phyloP scores from a whole-genome alignment of 371 early-diverging fungal species.

The Zychaea mexicana region DNA sequence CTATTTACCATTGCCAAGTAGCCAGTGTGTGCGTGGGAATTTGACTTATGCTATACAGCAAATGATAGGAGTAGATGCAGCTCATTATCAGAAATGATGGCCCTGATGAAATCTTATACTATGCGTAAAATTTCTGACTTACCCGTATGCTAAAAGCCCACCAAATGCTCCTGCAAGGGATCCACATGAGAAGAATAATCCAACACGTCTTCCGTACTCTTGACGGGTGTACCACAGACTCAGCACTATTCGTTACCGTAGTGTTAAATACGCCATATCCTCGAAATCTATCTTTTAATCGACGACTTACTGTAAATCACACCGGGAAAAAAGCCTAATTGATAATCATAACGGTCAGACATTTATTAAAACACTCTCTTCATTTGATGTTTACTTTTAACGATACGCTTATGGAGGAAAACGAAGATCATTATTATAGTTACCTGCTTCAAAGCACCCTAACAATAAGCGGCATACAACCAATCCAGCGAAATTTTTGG shows the following conservation, averaged over 20 bases:
- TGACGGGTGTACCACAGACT: constrained; percentile 40
- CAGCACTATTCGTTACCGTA: constrained; percentile 1
- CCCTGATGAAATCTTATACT: neutral
- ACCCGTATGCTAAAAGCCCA: constrained; percentile 28
- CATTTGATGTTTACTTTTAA: too few species aligned
- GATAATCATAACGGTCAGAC: too few species aligned
- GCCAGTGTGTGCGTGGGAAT: constrained; percentile 23
- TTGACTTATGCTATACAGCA: constrained; percentile 31
- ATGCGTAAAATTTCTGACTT: neutral
- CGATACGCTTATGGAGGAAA: too few species aligned
- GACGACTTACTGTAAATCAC: constrained; percentile 31
- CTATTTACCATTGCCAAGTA: constrained; percentile 47
- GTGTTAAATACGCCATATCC: neutral
- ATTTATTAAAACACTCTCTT: too few species aligned
- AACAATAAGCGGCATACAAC: constrained; percentile 13
- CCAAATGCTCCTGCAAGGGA: constrained; percentile 44
- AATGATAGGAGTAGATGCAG: too few species aligned
- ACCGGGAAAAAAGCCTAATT: constrained; percentile 28
- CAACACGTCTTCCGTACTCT: constrained; percentile 39
- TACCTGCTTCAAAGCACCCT: constrained; percentile 24
- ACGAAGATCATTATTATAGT: too few species aligned
- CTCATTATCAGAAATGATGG: too few species aligned
- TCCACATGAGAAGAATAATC: constrained; percentile 42
- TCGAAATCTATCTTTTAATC: constrained; percentile 23
- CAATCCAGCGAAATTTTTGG: constrained; percentile 18